A percentile compares a stretch with the other conserved stretches of the same genome.
phyloP scores from a whole-genome alignment of 176 grass and related monocot genomes.

The Cymbopogon citratus region DNA sequence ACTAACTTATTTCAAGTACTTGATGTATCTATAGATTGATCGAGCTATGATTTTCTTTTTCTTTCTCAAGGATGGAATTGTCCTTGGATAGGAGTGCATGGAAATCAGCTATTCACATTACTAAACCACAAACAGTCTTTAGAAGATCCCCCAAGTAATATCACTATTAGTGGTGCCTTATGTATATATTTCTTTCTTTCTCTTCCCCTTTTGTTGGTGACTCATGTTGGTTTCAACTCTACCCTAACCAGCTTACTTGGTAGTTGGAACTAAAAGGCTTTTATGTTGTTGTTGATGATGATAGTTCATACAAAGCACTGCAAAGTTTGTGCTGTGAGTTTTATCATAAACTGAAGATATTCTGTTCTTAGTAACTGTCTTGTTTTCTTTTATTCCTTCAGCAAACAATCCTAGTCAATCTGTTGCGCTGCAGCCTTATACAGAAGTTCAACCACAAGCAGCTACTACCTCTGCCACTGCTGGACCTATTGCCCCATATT shows the following conservation, averaged over 20 bases:
- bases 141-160: not conserved
- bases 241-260: not conserved
- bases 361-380: slow-evolving; percentile 8
- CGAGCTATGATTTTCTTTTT: not conserved
- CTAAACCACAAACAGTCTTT: not conserved
- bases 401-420: slow-evolving; percentile 42
- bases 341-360: not conserved
- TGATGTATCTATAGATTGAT: not conserved
- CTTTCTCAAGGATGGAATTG: not conserved
- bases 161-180: not conserved
- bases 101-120: not conserved
- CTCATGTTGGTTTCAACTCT: not conserved
- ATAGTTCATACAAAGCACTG: not conserved
- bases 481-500: slow-evolving; percentile 19
- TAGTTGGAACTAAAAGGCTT: not conserved
- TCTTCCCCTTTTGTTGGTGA: not conserved
- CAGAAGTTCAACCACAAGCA: slow-evolving; percentile 33
- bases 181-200: not conserved
- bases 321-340: not conserved
- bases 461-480: slow-evolving; percentile 10
- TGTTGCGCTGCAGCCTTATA: slow-evolving; percentile 30
- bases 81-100: not conserved
- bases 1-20: not conserved
- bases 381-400: slow-evolving; percentile 37
- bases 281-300: not conserved